Evolutionary conservation across 2,329 filamentous ascomycete species (phyloP).

Genomic region (Penicillium sp.): DNA sequence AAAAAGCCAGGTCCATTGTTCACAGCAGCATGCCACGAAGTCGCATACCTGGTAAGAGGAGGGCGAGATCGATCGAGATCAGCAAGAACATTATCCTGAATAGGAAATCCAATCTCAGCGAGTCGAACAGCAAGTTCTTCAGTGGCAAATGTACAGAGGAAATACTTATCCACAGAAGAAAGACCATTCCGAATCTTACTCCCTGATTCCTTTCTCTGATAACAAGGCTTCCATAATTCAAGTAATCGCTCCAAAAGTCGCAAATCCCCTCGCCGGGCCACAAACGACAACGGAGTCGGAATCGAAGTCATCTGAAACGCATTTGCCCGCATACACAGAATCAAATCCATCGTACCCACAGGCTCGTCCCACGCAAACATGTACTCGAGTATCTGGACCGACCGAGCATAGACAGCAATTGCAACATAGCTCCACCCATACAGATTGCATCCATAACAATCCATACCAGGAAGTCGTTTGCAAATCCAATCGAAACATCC

Average conservation of each 20-base stretch:
- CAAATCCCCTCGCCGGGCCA: not conserved
- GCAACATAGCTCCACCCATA: constrained; percentile 15
- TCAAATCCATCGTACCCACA: not conserved
- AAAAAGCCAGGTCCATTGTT: constrained; percentile 1
- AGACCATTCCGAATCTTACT: not conserved
- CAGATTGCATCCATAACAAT: constrained; percentile 9
- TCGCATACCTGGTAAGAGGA: not conserved
- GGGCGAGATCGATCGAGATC: not conserved
- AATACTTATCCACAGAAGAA: not conserved
- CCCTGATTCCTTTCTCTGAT: not conserved
- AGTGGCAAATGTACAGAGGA: not conserved
- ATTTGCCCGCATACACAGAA: not conserved
- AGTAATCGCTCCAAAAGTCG: not conserved
- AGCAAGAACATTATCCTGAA: not conserved
- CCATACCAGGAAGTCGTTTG: not conserved
- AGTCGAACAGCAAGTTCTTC: not conserved
- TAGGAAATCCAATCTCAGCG: not conserved
- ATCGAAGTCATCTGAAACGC: not conserved
- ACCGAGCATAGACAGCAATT: constrained; percentile 2
- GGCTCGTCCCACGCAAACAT: not conserved
- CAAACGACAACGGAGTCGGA: not conserved
- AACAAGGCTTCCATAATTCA: not conserved
- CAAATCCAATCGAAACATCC: constrained; percentile 13
- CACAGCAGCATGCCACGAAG: constrained; percentile 1
- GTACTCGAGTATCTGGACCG: constrained; percentile 5